phyloP scores from a whole-genome alignment of 2,329 filamentous ascomycete genomes.

The Cytospora leucostoma region DNA sequence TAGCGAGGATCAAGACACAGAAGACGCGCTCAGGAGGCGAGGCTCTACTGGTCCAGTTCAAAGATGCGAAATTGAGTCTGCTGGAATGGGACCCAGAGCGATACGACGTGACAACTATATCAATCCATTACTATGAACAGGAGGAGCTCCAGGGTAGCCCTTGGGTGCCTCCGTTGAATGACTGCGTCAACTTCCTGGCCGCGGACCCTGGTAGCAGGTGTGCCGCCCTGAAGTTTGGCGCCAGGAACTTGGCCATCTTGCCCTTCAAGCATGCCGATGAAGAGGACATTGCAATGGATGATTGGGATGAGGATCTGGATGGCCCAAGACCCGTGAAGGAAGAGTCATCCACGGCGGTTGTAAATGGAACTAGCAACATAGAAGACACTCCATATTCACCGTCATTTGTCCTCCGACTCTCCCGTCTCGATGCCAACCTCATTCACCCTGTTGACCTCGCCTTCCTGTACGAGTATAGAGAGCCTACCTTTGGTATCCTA shows the following conservation, averaged over 20 bases:
- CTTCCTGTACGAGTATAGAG: slow-evolving; percentile 95
- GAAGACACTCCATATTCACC: slow-evolving; percentile 77
- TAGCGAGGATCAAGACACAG: slow-evolving; percentile 74
- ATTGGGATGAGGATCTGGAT: slow-evolving; percentile 83
- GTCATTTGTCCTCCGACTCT: slow-evolving; percentile 90
- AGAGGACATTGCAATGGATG: slow-evolving; percentile 81
- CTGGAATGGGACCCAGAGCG: slow-evolving; percentile 89
- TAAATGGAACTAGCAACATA: slow-evolving; percentile 49
- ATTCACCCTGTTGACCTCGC: slow-evolving; percentile 88
- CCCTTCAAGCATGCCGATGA: slow-evolving; percentile 86
- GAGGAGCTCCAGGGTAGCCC: slow-evolving; percentile 83
- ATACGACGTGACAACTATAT: slow-evolving; percentile 79
- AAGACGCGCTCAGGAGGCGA: slow-evolving; percentile 80
- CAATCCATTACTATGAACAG: slow-evolving; percentile 97
- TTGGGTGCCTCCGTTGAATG: slow-evolving; percentile 74
- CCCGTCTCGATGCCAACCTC: slow-evolving; percentile 82
- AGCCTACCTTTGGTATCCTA: slow-evolving; percentile 94
- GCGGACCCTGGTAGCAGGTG: slow-evolving; percentile 92
- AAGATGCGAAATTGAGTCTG: slow-evolving; percentile 89
- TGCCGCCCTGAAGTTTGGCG: slow-evolving; percentile 89
- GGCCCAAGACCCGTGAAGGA: slow-evolving; percentile 60
- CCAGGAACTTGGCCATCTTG: slow-evolving; percentile 85
- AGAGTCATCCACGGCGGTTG: slow-evolving; percentile 42
- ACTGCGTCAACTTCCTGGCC: slow-evolving; percentile 78
- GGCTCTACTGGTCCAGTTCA: slow-evolving; percentile 78